phyloP scores from a whole-genome alignment of 805 yeast genomes.

The Candida cerambycidarum region DNA sequence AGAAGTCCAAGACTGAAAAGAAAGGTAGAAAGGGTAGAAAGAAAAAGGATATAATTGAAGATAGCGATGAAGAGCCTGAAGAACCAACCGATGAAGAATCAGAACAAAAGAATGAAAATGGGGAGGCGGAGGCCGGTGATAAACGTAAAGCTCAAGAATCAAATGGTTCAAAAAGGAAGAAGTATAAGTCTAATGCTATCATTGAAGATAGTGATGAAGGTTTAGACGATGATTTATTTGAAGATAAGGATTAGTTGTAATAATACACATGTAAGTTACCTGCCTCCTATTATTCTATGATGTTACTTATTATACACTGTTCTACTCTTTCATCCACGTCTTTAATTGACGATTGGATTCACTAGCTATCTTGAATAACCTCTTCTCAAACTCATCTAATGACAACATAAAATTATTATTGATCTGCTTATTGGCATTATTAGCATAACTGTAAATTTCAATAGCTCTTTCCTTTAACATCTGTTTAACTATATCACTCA shows the following conservation, averaged over 20 bases:
- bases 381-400: conserved; percentile 76
- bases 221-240: conserved; percentile 31
- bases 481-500: conserved; percentile 47
- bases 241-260: conserved; percentile 20
- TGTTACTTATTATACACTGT: neutral
- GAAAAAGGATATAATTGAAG: conserved; percentile 34
- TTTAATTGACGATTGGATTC: conserved; percentile 44
- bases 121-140: conserved; percentile 1
- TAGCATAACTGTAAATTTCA: conserved; percentile 70
- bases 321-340: conserved; percentile 31
- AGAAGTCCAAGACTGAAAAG: conserved; percentile 27
- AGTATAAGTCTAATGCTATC: conserved; percentile 28
- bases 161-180: conserved; percentile 22
- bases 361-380: conserved; percentile 52
- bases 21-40: conserved; percentile 25
- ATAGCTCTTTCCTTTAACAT: conserved; percentile 67
- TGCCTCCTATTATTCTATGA: neutral
- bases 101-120: neutral
- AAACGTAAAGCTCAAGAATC: conserved; percentile 3
- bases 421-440: conserved; percentile 49
- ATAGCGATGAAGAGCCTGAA: conserved; percentile 36
- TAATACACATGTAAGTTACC: conserved; percentile 12
- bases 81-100: conserved; percentile 18
- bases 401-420: conserved; percentile 55
- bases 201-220: conserved; percentile 52